Base-by-base conservation (phyloP, 257 asterid genomes). In the Salvia hispanica region DNA sequence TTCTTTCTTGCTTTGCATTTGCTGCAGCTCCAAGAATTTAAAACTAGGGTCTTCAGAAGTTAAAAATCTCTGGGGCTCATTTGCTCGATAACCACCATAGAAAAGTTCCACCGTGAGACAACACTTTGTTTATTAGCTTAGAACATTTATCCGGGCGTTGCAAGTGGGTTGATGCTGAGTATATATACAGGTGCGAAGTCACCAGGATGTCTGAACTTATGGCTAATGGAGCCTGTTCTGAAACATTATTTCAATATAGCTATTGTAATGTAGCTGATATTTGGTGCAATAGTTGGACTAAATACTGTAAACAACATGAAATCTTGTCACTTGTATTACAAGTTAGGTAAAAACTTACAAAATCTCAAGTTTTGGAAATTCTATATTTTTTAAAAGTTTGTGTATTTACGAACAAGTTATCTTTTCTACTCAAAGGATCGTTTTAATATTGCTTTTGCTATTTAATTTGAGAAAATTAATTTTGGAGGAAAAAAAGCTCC, bases 11-110 rank as follows among this genome's bases (percentile, higher is more conserved):
- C 18, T 33, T 18, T 67, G 58, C 34, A 44, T 71, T 37, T 59
- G 62, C 28, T 79, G 84, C 39, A 90, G 97, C 97, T 78, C 97
- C 97, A 62, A 81, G 97, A 76, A 48, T 55, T n/a, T 89, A 76
- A 85, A 62, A 36, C 46, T 33, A 7, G 6, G 37, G 37, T 8
- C 58, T 34, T 44, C 31, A 42, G 37, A 40, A 47, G 51, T 36
- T 13, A 57, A 44, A 62, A 40, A 5, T 36, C 14, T 33, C 18
- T 6, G 6, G 61, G 40, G 56, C 52, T 43, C 11, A 8, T 55
- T 25, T 31, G 60, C 44, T 52, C 40, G 6, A 62, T 5, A n/a
- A 47, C 18, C 34, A 21, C 50, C 34, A 15, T 34, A 34, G 39
- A 34, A 34, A 34, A 34, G 5, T 34, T 5, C 37, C 3, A 4